A percentile compares a stretch with the other conserved stretches of the same genome.
phyloP scores from a whole-genome alignment of 768 basidiomycete species.

The Hericium rajendrae region DNA sequence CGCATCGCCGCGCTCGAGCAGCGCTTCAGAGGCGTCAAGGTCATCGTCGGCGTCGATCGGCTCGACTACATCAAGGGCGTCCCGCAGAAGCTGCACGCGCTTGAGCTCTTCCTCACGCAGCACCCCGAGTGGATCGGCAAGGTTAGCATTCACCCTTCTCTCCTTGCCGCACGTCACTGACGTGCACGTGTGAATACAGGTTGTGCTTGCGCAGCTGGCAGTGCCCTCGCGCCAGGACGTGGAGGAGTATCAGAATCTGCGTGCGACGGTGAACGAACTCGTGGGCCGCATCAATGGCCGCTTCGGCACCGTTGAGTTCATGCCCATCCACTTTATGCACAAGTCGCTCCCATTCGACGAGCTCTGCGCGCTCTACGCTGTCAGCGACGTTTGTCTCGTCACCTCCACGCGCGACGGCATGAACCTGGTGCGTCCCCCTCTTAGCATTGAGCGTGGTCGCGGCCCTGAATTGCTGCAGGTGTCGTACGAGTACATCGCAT shows the following conservation, averaged over 20 bases:
- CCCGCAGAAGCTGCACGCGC: constrained; percentile 93
- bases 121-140: constrained; percentile 99
- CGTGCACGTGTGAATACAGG: constrained; percentile 30
- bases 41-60: constrained; percentile 97
- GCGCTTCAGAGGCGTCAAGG: constrained; percentile 88
- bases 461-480: constrained; percentile 41
- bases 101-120: constrained; percentile 93
- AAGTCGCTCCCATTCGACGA: constrained; percentile 90
- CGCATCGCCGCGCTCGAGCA: constrained; percentile 78
- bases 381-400: constrained; percentile 93
- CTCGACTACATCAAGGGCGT: constrained; percentile 99
- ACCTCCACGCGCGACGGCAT: constrained; percentile 95
- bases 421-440: constrained; percentile 73
- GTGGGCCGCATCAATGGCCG: constrained; percentile 98
- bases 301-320: constrained; percentile 98
- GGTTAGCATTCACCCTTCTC: constrained; percentile 27
- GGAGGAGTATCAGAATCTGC: constrained; percentile 97
- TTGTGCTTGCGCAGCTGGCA: constrained; percentile 93
- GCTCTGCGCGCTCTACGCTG: constrained; percentile 92
- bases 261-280: constrained; percentile 92
- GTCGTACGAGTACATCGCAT: constrained; percentile 97
- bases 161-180: not conserved
- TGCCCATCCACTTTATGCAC: constrained; percentile 99
- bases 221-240: constrained; percentile 98
- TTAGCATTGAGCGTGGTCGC: constrained; percentile 9